A percentile compares a stretch with the other conserved stretches of the same genome.
Conservation (phyloP, 208 protist species). For the Leptomonas pyrrhocoris region DNA sequence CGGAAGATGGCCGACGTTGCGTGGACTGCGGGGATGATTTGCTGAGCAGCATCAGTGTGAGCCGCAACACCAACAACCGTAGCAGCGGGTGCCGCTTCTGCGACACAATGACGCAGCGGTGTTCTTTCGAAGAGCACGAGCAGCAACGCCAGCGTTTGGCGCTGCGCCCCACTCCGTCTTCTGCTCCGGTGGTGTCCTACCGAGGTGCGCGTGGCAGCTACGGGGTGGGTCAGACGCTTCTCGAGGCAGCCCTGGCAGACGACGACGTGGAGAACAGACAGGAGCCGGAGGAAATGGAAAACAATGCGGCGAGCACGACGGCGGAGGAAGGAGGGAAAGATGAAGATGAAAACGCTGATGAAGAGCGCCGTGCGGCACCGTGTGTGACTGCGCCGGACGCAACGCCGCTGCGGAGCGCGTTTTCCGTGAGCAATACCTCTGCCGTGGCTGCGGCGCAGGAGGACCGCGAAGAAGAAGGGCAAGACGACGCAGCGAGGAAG, state of each 20-base stretch:
- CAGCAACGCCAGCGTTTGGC: neutral
- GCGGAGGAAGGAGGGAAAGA: neutral
- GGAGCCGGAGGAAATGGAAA: no score
- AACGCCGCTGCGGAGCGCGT: neutral
- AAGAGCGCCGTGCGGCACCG: neutral
- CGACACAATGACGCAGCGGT: neutral
- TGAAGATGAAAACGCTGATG: neutral
- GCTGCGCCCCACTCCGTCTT: slow-evolving; percentile 7
- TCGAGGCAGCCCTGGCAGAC: slow-evolving; percentile 10
- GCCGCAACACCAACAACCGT: slow-evolving; percentile 1
- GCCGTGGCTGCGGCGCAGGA: neutral
- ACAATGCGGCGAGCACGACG: neutral
- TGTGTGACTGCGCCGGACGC: neutral
- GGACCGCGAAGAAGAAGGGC: neutral
- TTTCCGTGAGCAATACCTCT: slow-evolving; percentile 9
- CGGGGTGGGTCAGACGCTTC: slow-evolving; percentile 7
- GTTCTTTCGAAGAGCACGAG: neutral
- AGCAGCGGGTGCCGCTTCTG: neutral
- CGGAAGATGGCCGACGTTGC: neutral
- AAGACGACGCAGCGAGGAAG: no score
- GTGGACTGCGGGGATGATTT: neutral
- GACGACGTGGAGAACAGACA: neutral
- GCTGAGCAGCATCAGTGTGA: neutral
- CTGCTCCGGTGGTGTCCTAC: slow-evolving; percentile 18
- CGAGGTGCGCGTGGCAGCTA: slow-evolving; percentile 8